Conservation (phyloP, 108 stramenopile species). For the Pelagomonas calceolata region DNA sequence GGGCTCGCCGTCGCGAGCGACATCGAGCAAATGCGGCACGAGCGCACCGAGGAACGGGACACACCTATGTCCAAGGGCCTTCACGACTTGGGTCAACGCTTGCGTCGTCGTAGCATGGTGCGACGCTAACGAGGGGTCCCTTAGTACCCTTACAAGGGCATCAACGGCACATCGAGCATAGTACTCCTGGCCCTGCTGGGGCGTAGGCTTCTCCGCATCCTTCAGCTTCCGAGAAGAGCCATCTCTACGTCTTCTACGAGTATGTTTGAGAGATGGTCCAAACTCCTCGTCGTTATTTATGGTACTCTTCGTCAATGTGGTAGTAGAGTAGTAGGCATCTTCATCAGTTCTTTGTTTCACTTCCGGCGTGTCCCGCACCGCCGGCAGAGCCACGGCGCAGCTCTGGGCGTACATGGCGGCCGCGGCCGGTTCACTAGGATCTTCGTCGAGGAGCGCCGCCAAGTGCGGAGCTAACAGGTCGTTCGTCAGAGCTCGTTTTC, state of each 20-base stretch:
- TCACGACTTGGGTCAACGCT: constrained; percentile 81
- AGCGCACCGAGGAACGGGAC: constrained; percentile 70
- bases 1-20: constrained; percentile 58
- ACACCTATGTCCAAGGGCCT: constrained; percentile 68
- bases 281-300: constrained; percentile 5
- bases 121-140: constrained; percentile 66
- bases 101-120: constrained; percentile 88
- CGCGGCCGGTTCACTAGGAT: constrained; percentile 6
- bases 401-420: constrained; percentile 23
- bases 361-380: not conserved
- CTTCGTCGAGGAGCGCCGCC: not conserved
- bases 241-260: constrained; percentile 76
- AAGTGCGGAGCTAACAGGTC: not conserved
- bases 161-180: constrained; percentile 84
- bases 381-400: not conserved
- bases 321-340: not conserved
- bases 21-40: constrained; percentile 53
- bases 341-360: not conserved
- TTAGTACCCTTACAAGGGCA: constrained; percentile 73
- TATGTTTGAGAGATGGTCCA: constrained; percentile 46
- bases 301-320: not conserved
- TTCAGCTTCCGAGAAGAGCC: constrained; percentile 15
- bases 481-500: too few relatives aligned
- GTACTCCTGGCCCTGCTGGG: constrained; percentile 69
- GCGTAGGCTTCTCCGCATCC: constrained; percentile 30